Base-by-base conservation (phyloP, 2,329 filamentous ascomycete species). In the Monilinia fructicola region DNA sequence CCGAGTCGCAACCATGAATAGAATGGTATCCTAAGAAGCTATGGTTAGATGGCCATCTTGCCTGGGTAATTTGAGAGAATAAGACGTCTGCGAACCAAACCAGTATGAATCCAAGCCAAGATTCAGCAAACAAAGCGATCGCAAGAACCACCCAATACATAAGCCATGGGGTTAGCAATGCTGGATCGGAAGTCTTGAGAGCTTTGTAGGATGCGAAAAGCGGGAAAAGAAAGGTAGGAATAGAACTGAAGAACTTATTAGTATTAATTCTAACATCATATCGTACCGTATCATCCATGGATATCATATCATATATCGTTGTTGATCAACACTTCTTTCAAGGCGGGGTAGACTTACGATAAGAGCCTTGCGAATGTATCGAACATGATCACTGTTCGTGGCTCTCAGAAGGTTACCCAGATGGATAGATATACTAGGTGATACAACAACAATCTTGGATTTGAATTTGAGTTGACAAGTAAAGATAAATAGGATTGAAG, bases 111-210 rank as follows among this genome's bases (percentile, higher is more conserved):
- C 89, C 87, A 66, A 90, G 88, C 86, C 93, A 96, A 56, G 90
- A 93, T 81, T 98, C 95, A 78, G 88, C 86, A 69, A 95, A 85
- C 66, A 93, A 83, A 73, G 89, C 87, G 77, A 91, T 89, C 69
- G 91, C 91, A 71, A 97, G 86, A 31, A 97, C 92, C 68, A 97
- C 92, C 90, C 94, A 99, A 85, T 98, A 99, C 90, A 98, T 98
- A 72, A 98, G 86, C 95, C 95, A 99, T 88, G 94, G 94, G 70
- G 92, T 92, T 68, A 97, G 85, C 76, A 96, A 88, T 48, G 92
- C 89, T 2, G 93, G 93, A 78, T 97, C 92, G 63, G 90, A 90
- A 21, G 92, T 93, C 80, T 95, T 94, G 76, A 99, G 90, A 59
- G 95, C 94, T 83, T 98, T 98, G 85, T 97, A 98, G 71, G 94